Evolutionary conservation across 2,329 filamentous ascomycete species (phyloP), one percentile per base, ranked within the genome.

Genomic region (Trichophyton rubrum): DNA sequence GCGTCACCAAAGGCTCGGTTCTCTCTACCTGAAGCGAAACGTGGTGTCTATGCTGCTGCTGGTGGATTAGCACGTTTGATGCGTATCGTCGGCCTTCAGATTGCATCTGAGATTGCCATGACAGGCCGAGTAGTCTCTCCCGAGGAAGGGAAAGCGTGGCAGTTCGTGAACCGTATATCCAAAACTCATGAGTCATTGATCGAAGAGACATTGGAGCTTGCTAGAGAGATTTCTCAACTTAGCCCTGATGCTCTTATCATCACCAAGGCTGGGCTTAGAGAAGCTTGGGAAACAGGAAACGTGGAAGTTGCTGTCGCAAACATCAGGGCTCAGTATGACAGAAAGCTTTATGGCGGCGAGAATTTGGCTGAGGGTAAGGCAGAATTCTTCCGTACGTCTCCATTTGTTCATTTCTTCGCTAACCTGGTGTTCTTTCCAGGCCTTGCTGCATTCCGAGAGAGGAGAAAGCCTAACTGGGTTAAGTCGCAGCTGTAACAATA

Each of bases 401-500:
- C 2, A 22, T 33, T 24, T 13, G n/a, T 6, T 30, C 2, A 17
- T 51, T 35, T 17, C 61, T 7, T 53, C 30, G 8, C 33, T 51
- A 11, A 27, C 15, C 15, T 8, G 7, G 33, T 15, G 7, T 43
- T 20, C 47, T 59, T 40, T n/a, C 20, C 30, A 74, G 77, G 80
- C 6, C 82, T 95, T 89, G 84, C 85, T 72, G 90, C 90, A n/a
- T 96, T 96, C 79, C 86, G 86, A 3, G 86, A 88, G 73, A 96
- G 96, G 82, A 82, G 86, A 77, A 90, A 90, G 80, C 78, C 91
- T 0, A 83, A 90, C 72, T 96, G 91, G 91, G 84, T 81, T 56
- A 73, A 65, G 79, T 95, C 73, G 81, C 86, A 70, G 90, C 80
- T 82, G 61, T 79, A 69, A 63, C 30, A 11, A 4, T 33, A 15